Percentiles rank a stretch among this genome's conserved stretches.
phyloP scores from a whole-genome alignment of 192 early-diverging fungal genomes.

The Lobosporangium transversale region DNA sequence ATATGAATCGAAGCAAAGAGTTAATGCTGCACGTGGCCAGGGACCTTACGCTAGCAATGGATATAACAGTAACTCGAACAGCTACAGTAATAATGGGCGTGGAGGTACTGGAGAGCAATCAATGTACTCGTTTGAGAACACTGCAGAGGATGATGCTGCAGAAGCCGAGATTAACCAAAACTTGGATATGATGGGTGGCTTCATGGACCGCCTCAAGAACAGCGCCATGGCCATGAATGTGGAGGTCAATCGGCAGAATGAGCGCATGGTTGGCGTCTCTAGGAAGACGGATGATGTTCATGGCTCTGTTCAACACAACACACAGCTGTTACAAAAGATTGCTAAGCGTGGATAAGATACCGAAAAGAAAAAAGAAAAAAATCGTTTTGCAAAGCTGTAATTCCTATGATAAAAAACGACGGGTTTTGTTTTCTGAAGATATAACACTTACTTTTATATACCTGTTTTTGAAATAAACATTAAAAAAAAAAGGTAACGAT shows the following conservation, averaged over 20 bases:
- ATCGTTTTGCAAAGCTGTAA: too few species aligned
- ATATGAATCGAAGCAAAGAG: slow-evolving; percentile 66
- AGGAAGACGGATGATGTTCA: slow-evolving; percentile 61
- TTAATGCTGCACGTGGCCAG: slow-evolving; percentile 58
- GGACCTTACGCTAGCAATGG: slow-evolving; percentile 51
- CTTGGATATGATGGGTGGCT: slow-evolving; percentile 65
- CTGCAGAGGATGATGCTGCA: slow-evolving; percentile 69
- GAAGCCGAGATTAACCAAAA: slow-evolving; percentile 79
- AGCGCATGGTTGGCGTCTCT: slow-evolving; percentile 60
- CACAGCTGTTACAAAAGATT: slow-evolving; percentile 44
- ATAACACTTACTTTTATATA: too few species aligned
- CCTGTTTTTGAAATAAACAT: too few species aligned
- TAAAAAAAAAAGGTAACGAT: too few species aligned
- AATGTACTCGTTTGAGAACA: slow-evolving; percentile 73
- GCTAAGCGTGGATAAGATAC: slow-evolving; percentile 37
- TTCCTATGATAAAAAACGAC: too few species aligned
- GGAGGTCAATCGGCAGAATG: slow-evolving; percentile 72
- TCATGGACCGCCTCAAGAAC: slow-evolving; percentile 65
- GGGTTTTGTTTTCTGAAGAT: too few species aligned
- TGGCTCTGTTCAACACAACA: slow-evolving; percentile 44
- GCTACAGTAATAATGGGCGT: slow-evolving; percentile 58
- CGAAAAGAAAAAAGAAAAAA: not conserved
- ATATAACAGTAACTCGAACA: slow-evolving; percentile 16
- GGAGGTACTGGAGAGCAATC: slow-evolving; percentile 57
- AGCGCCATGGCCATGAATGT: slow-evolving; percentile 65